Evolutionary conservation across 2,329 filamentous ascomycete genomes (phyloP).

Genomic region (Cyanodermella asteris): DNA sequence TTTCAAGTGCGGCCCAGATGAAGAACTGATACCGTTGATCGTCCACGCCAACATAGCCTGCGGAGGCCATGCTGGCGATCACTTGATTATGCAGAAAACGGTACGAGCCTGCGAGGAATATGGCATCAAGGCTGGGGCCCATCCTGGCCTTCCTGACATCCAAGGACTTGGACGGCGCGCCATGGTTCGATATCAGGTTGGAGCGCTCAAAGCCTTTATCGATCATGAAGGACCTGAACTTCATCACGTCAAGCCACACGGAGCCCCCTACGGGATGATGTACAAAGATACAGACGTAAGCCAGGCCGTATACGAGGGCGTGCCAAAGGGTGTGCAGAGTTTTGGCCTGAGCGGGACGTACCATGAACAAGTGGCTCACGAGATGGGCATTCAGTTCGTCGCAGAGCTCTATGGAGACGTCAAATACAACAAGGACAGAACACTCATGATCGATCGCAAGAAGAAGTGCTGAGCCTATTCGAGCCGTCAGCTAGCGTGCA

Average conservation of each 20-base stretch:
- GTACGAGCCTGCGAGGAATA: slow-evolving; percentile 35
- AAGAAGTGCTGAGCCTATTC: slow-evolving; percentile 21
- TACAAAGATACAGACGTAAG: slow-evolving; percentile 29
- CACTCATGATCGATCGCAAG: slow-evolving; percentile 33
- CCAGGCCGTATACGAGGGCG: slow-evolving; percentile 29
- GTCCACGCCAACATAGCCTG: slow-evolving; percentile 42
- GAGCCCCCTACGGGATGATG: slow-evolving; percentile 36
- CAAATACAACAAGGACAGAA: slow-evolving; percentile 29
- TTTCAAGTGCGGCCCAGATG: slow-evolving; percentile 30
- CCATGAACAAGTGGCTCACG: slow-evolving; percentile 31
- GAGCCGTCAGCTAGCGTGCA: not conserved
- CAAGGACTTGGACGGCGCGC: slow-evolving; percentile 42
- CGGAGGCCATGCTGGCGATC: slow-evolving; percentile 38
- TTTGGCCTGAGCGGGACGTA: slow-evolving; percentile 33
- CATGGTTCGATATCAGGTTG: slow-evolving; percentile 42
- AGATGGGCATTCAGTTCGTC: slow-evolving; percentile 29
- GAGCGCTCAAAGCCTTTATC: slow-evolving; percentile 37
- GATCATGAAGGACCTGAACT: slow-evolving; percentile 32
- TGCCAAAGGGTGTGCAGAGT: slow-evolving; percentile 27
- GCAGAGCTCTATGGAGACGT: slow-evolving; percentile 35
- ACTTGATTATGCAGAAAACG: slow-evolving; percentile 40
- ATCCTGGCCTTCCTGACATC: slow-evolving; percentile 42
- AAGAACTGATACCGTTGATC: slow-evolving; percentile 37
- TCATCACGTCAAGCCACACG: slow-evolving; percentile 42
- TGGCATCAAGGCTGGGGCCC: slow-evolving; percentile 35